phyloP scores from a whole-genome alignment of 805 yeast genomes.

The Starmerella etchellsii region DNA sequence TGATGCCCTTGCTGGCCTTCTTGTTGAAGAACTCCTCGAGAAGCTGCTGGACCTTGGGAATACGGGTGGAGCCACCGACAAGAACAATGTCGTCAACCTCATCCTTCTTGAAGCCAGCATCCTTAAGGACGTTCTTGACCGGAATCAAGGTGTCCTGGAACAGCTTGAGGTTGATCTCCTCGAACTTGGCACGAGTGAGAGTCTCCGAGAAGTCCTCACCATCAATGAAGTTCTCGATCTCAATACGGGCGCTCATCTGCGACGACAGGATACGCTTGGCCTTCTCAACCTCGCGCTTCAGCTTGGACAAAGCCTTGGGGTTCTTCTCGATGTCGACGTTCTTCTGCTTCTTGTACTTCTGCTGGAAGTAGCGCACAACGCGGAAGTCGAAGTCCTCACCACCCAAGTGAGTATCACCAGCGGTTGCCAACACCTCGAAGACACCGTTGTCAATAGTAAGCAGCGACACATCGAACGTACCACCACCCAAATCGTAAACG shows the following conservation, averaged over 20 bases:
- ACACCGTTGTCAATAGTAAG: constrained; percentile 83
- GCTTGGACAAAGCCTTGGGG: constrained; percentile 78
- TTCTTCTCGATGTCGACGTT: constrained; percentile 69
- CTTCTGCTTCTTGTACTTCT: constrained; percentile 81
- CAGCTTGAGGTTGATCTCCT: constrained; percentile 83
- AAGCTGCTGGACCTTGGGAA: constrained; percentile 93
- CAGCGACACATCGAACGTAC: constrained; percentile 87
- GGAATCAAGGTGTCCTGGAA: constrained; percentile 93
- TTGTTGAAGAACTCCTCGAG: constrained; percentile 81
- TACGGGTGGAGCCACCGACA: constrained; percentile 99
- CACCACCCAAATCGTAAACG: constrained; percentile 94
- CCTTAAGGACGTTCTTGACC: constrained; percentile 89
- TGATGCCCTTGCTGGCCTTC: constrained; percentile 92
- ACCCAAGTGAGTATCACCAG: constrained; percentile 95
- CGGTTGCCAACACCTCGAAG: constrained; percentile 83
- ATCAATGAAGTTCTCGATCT: constrained; percentile 86
- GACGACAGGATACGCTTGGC: constrained; percentile 94
- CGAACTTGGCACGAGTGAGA: constrained; percentile 93
- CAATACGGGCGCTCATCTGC: constrained; percentile 90
- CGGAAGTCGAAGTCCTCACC: constrained; percentile 93
- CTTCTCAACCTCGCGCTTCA: constrained; percentile 95
- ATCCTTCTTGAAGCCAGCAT: constrained; percentile 73
- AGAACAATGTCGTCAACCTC: constrained; percentile 90
- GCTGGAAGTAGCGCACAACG: constrained; percentile 75
- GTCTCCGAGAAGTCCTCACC: constrained; percentile 95